A percentile compares a stretch with the other conserved stretches of the same genome.
These are phyloP conservation scores for Dactylellina parvicollis DNA, from an alignment of 2,329 filamentous ascomycete genomes.

Conservation along the genomic window DNA sequence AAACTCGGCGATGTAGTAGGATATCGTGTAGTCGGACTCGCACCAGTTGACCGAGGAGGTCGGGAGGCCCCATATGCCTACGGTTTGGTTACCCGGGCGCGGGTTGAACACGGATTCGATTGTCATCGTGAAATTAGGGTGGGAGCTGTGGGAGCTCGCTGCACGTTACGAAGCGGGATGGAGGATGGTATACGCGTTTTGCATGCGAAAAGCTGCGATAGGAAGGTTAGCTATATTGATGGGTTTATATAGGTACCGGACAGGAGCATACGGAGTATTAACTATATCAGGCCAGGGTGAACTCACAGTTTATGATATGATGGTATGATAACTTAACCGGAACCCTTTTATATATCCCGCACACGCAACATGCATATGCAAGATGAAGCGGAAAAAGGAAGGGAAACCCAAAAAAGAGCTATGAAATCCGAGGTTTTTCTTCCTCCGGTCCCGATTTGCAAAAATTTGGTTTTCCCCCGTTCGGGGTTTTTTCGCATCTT, in stretches of 20 bases:
- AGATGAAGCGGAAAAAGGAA: slow-evolving; percentile 5
- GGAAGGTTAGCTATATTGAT: neutral
- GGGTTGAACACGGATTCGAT: slow-evolving; percentile 89
- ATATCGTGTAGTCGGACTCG: slow-evolving; percentile 45
- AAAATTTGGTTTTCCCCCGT: neutral
- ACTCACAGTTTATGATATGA: neutral
- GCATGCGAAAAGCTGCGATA: neutral
- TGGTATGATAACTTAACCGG: neutral
- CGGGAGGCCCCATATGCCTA: slow-evolving; percentile 70
- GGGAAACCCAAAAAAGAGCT: neutral
- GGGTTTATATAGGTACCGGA: neutral
- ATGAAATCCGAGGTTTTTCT: neutral
- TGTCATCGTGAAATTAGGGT: slow-evolving; percentile 62
- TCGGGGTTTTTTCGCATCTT: neutral
- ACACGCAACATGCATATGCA: slow-evolving; percentile 2
- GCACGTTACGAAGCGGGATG: neutral
- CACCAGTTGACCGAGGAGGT: slow-evolving; percentile 62
- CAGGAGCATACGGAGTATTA: too few species aligned
- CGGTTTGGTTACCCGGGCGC: slow-evolving; percentile 86
- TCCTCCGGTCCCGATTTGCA: neutral
- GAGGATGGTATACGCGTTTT: neutral
- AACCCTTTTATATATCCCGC: neutral
- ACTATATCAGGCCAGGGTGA: neutral
- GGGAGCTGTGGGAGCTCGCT: neutral
- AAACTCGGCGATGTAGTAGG: slow-evolving; percentile 51